Evolutionary conservation across 768 basidiomycete species (phyloP).

Genomic region (Dacryopinax primogenitus): DNA sequence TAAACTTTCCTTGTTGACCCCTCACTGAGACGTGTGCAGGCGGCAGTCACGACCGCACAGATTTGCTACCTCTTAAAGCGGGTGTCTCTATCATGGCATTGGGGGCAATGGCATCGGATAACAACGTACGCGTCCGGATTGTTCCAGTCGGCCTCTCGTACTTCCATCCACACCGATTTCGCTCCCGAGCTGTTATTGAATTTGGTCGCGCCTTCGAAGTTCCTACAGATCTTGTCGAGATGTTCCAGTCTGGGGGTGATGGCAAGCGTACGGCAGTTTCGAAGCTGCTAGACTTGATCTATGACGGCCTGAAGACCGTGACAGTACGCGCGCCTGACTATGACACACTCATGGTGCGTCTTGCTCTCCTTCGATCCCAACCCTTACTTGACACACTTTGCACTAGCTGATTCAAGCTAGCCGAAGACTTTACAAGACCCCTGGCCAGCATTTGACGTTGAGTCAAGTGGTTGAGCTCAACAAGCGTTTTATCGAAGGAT

Average conservation of each 20-base stretch:
- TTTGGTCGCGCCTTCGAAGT: constrained; percentile 87
- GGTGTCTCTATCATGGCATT: constrained; percentile 97
- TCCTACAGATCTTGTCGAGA: constrained; percentile 66
- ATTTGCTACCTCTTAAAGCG: constrained; percentile 94
- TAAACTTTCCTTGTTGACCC: not conserved
- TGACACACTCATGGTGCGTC: constrained; percentile 88
- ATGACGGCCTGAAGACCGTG: constrained; percentile 88
- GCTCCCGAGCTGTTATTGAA: constrained; percentile 92
- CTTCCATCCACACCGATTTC: constrained; percentile 75
- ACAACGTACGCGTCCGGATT: constrained; percentile 75
- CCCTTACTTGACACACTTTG: constrained; percentile 7
- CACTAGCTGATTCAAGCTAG: constrained; percentile 88
- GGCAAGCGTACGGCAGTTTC: constrained; percentile 84
- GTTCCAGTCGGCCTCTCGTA: constrained; percentile 53
- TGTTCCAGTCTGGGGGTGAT: constrained; percentile 80
- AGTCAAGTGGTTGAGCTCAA: constrained; percentile 94
- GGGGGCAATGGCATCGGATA: constrained; percentile 89
- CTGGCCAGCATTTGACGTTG: constrained; percentile 82
- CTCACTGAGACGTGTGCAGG: constrained; percentile 37
- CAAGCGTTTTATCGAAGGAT: constrained; percentile 84
- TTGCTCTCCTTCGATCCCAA: not conserved
- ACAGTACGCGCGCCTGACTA: constrained; percentile 95
- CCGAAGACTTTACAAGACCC: constrained; percentile 82
- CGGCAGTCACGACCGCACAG: constrained; percentile 94
- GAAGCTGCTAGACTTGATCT: constrained; percentile 82